Percentiles rank a stretch among this genome's conserved stretches.
Conservation (phyloP, 345 rosid genomes). For the Eucalyptus curtisii region DNA sequence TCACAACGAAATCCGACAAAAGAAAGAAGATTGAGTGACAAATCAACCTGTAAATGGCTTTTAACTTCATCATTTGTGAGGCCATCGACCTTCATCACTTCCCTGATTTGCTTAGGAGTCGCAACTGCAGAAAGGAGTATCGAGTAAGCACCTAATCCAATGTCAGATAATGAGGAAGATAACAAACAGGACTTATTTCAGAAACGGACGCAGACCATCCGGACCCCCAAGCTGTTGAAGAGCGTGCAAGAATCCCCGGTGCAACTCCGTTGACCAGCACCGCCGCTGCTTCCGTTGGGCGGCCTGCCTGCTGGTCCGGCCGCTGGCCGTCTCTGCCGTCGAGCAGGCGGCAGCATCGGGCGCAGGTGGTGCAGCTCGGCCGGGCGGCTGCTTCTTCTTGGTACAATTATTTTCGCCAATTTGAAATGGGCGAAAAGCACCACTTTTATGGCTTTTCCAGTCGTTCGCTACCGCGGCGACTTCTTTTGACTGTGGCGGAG, state of each 20-base stretch:
- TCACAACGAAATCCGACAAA: background rate
- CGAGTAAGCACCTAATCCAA: background rate
- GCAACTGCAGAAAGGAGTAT: constrained; percentile 14
- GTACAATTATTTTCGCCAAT: background rate
- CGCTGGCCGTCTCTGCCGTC: background rate
- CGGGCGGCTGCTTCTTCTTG: background rate
- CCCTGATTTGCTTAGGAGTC: constrained; percentile 48
- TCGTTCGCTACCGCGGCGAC: background rate
- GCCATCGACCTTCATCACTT: constrained; percentile 41
- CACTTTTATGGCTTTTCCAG: background rate
- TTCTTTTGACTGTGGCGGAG: background rate
- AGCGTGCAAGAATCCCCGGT: constrained; percentile 1
- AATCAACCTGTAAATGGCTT: constrained; percentile 41
- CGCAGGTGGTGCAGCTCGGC: background rate
- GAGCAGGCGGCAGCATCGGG: background rate
- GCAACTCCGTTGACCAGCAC: constrained; percentile 12
- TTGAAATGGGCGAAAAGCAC: background rate
- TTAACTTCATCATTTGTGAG: constrained; percentile 48
- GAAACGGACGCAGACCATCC: background rate
- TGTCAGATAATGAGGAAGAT: background rate
- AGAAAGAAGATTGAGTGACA: background rate
- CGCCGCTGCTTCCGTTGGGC: constrained; percentile 7
- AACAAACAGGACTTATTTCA: background rate
- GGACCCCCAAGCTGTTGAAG: constrained; percentile 11
- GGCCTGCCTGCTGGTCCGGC: background rate